Base-by-base conservation (phyloP, 2,329 filamentous ascomycete genomes). In the Chrysoporthe austroafricana region DNA sequence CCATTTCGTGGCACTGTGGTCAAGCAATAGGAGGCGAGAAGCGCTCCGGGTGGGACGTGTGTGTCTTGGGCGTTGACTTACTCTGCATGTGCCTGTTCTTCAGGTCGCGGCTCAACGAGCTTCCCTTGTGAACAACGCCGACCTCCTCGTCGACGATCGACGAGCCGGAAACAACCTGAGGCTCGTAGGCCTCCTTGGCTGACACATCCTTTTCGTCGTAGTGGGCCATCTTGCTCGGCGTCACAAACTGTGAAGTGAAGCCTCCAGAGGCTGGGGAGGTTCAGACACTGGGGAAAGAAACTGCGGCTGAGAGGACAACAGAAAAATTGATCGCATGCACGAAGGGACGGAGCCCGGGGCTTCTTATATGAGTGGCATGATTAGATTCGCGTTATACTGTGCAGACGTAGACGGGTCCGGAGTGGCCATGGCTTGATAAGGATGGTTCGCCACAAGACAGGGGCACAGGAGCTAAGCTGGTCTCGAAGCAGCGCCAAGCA, bases 1-100 rank as follows among this genome's bases (percentile, higher is more conserved):
- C 21, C 43, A 50, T 13, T 32, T 13, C 7, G 8, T 14, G 34
- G 39, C n/a, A 44, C 26, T 4, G 58, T 3, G n/a, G 11, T 44
- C n/a, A 48, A 6, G 32, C n/a, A 5, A 52, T 9, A 14, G 2
- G 26, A 11, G n/a, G 26, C 26, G 26, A 26, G 26, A 26, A 26
- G 26, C 26, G 26, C 26, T 26, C 26, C 26, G 26, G 26, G 26
- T 26, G 26, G 26, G 26, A 26, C 26, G 26, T 26, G 26, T 26
- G 26, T 26, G 26, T 26, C 26, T 26, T 26, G 2, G 26, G 26
- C 26, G 26, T 26, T 13, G 7, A 46, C 62, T 39, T 59, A 64
- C 62, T 82, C 69, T 83, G 80, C 79, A 82, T 80, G 70, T 82
- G 80, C 21, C 80, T 77, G 66, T 74, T 72, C 69, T 74, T 75